Base-by-base conservation (phyloP, 1,284 basidiomycete genomes). In the Ganoderma leucocontextum region DNA sequence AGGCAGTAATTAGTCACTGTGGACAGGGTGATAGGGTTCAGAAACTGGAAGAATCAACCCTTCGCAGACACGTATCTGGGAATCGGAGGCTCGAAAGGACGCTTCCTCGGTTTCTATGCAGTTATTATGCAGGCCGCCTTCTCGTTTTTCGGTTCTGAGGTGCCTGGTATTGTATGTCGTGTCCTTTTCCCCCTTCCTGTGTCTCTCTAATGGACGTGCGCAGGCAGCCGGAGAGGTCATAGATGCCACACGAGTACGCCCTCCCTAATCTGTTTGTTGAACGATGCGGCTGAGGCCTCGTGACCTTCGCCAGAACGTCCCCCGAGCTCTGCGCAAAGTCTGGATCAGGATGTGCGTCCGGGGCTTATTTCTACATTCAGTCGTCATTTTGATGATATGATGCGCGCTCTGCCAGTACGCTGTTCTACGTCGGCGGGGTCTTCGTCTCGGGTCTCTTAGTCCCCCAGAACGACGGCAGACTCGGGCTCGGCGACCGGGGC, bases 381-480 rank as follows among this genome's bases (percentile, higher is more conserved):
- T 7, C 7, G 8, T 2, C 19, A 2, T n/a, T 7, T 25, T 55
- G 3, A 65, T 22, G n/a, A 19, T 9, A 22, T 17, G 13, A 22
- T 17, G 13, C 62, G 2, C 13, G 22, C 15, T 19, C 38, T 10
- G 8, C 3, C 64, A 79, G 78, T 42, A 76, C 72, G 8, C 64
- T 79, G 0, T 78, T 79, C 63, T 79, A 79, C 60, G 22, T 79
- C 29, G 72, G 73, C 12, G 75, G 75, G 12, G 68, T 83, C 1
- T 79, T 85, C 67, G 81, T 84, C 68, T 85, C 86, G 42, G 87
- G 87, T 63, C 78, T 89, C 49, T 79, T 88, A 61, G 86, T 87
- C 7, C 81, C 84, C 7, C 81, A 79, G 55, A 81, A 82, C 75
- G 80, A 85, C 72, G 63, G 74, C 0, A 72, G 74, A 8, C 82